These are phyloP conservation scores for Penicillium olsonii DNA, from an alignment of 2,329 filamentous ascomycete species.

Conservation along the genomic window DNA sequence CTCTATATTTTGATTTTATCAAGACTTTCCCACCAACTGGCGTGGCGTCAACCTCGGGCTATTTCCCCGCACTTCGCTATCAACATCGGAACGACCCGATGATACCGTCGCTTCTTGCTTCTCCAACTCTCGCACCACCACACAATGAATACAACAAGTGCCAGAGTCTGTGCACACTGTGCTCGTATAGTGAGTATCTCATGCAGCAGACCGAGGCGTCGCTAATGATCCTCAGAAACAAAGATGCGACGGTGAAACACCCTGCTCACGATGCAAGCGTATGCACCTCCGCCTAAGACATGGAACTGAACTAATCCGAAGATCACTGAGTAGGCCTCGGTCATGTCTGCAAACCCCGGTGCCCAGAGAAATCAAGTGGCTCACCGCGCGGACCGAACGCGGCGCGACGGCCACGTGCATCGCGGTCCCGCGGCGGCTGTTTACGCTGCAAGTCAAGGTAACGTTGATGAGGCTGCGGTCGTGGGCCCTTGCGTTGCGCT, in stretches of 20 bases:
- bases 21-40: too few species aligned
- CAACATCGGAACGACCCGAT: not conserved
- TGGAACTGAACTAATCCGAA: not conserved
- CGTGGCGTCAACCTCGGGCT: not conserved
- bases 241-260: constrained; percentile 27
- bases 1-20: too few species aligned
- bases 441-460: constrained; percentile 29
- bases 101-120: not conserved
- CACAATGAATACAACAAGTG: constrained; percentile 11
- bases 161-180: constrained; percentile 20
- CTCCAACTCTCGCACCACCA: not conserved
- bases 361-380: not conserved
- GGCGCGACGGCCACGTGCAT: constrained; percentile 23
- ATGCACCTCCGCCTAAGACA: not conserved
- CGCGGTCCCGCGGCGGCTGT: constrained; percentile 28
- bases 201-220: too few species aligned
- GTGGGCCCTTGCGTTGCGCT: not conserved
- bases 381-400: not conserved
- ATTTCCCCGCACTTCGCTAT: not conserved
- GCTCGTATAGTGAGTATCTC: constrained; percentile 13
- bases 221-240: constrained; percentile 26
- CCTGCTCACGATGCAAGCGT: constrained; percentile 30
- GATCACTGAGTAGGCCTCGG: constrained; percentile 22
- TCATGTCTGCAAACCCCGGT: constrained; percentile 24
- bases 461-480: constrained; percentile 6